Base-by-base conservation (phyloP, 768 basidiomycete genomes). In the Phylloporus sp. region DNA sequence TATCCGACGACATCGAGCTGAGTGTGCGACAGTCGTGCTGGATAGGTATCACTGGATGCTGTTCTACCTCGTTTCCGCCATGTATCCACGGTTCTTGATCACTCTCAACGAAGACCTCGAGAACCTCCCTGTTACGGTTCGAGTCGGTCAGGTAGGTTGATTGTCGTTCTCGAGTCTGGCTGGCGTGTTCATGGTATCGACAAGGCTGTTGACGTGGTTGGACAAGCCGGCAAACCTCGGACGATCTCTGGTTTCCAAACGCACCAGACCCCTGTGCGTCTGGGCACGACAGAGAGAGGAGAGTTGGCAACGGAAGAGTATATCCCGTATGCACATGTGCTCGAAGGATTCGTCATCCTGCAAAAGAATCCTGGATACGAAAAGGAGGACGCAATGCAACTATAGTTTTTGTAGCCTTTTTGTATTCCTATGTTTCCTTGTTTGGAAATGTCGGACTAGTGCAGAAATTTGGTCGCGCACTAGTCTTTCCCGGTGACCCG, bases 1-100 rank as follows among this genome's bases (percentile, higher is more conserved):
- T 37, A 32, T 1, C 31, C 23, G 18, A 24, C 37, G 31, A 6
- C 22, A 40, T 37, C 31, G 26, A 24, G 46, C 41, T 50, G 27
- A 49, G 34, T 14, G 13, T 17, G 5, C 51, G n/a, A 15, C 50
- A 96, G 94, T 99, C 64, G 74, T 99, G 2, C 79, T 98, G 15
- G 91, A 94, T 63, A 94, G 85, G 67, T 86, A 90, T 55, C 96
- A 98, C 69, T 99, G 96, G 96, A 96, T 97, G 92, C 71, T 98
- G 46, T 99, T 90, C 73, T 93, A 94, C 79, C 79, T 98, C 23
- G 84, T 84, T 6, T 86, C 92, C 3, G 89, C 93, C 49, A 98
- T 99, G 96, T 95, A 91, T 71, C 96, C 96, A 28, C 84, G 94
- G 46, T 97, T 98, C 86, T 70, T 99, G 61, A 97, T 98, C 67